Evolutionary conservation across 441 rosid species (phyloP).

Genomic region (Gossypium trilobum): DNA sequence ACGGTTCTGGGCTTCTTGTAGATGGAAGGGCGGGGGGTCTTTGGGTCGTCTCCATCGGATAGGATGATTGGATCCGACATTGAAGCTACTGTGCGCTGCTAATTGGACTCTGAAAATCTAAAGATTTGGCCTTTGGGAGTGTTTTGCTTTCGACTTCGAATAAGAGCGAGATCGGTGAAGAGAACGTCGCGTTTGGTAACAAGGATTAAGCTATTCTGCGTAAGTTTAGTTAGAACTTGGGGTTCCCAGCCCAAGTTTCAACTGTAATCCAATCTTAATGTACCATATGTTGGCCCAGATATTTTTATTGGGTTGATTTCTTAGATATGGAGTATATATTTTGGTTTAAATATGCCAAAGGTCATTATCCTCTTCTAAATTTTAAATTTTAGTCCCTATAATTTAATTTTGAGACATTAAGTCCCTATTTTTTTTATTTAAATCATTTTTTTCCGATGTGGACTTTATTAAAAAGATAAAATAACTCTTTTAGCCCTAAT

Average conservation of each 20-base stretch:
- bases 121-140: background rate
- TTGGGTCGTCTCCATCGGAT: conserved; percentile 59
- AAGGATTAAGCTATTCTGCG: background rate
- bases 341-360: no score
- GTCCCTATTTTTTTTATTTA: no score
- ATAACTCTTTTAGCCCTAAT: no score
- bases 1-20: conserved; percentile 42
- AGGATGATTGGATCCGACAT: conserved; percentile 50
- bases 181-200: background rate
- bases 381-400: no score
- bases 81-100: background rate
- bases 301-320: no score
- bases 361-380: no score
- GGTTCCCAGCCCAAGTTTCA: background rate
- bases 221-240: background rate
- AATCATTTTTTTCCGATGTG: no score
- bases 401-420: no score
- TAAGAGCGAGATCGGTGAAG: conserved; percentile 21
- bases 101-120: background rate
- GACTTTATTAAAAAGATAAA: no score
- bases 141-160: conserved; percentile 17
- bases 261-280: background rate
- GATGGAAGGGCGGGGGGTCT: conserved; percentile 36
- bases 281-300: no score
- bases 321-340: no score